These are phyloP conservation scores for Fraxinus latifolia DNA, from an alignment of 305 asterid species.

Conservation along the genomic window DNA sequence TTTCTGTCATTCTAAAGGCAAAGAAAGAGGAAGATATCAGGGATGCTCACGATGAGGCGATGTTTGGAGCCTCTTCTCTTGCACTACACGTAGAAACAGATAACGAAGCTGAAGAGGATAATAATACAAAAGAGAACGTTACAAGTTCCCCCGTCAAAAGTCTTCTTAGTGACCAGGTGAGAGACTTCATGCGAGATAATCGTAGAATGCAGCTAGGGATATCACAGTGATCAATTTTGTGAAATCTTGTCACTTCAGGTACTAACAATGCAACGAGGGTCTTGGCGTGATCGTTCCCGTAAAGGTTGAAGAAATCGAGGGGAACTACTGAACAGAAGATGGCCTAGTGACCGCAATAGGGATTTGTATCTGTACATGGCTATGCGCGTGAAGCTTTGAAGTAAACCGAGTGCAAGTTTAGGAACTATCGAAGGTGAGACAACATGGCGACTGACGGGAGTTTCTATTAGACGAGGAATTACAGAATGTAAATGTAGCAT, in stretches of 20 bases:
- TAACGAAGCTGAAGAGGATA: constrained; percentile 34
- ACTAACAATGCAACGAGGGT: constrained; percentile 53
- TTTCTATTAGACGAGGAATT: background rate
- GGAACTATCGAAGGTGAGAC: background rate
- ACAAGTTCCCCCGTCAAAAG: constrained; percentile 34
- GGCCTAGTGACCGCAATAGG: background rate
- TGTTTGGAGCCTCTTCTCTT: constrained; percentile 67
- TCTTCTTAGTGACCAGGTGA: constrained; percentile 76
- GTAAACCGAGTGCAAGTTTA: background rate
- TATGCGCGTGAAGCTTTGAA: background rate
- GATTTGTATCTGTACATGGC: background rate
- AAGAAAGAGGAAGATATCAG: constrained; percentile 60
- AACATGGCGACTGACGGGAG: background rate
- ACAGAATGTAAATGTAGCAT: background rate
- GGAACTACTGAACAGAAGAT: background rate
- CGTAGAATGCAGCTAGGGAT: background rate
- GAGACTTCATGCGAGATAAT: background rate
- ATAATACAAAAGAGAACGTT: constrained; percentile 20
- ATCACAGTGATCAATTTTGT: background rate
- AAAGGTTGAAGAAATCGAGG: constrained; percentile 15
- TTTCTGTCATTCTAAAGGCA: constrained; percentile 36
- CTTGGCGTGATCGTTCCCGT: constrained; percentile 72
- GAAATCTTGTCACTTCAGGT: constrained; percentile 37
- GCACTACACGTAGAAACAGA: constrained; percentile 37
- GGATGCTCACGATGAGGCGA: constrained; percentile 78